A percentile compares a stretch with the other conserved stretches of the same genome.
Conservation (phyloP, 768 basidiomycete species). For the Psilocybe subaeruginosa region DNA sequence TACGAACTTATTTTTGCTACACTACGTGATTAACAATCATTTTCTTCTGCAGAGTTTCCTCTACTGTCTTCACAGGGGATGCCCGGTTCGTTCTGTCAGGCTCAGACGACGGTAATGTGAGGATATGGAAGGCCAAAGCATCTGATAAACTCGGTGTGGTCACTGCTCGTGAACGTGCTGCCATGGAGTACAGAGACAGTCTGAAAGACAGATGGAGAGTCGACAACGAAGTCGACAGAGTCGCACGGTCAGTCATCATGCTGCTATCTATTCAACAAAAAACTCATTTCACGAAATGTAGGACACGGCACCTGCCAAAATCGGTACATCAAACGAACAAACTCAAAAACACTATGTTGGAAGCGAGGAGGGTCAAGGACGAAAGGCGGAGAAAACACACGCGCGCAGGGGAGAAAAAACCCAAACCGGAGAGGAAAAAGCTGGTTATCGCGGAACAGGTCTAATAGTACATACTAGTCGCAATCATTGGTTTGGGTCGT, state of each 20-base stretch:
- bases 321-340: constrained; percentile 87
- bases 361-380: constrained; percentile 87
- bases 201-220: constrained; percentile 89
- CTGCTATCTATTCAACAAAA: not conserved
- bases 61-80: constrained; percentile 86
- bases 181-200: constrained; percentile 90
- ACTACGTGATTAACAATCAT: not conserved
- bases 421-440: constrained; percentile 91
- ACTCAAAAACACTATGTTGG: constrained; percentile 93
- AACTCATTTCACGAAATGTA: constrained; percentile 27
- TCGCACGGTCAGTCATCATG: constrained; percentile 66
- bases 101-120: constrained; percentile 93
- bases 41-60: constrained; percentile 67
- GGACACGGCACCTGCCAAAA: constrained; percentile 84
- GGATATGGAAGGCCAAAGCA: constrained; percentile 94
- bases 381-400: constrained; percentile 91
- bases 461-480: constrained; percentile 26
- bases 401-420: constrained; percentile 82
- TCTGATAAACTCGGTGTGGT: constrained; percentile 91
- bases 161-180: constrained; percentile 87
- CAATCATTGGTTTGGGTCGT: too few species aligned
- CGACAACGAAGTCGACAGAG: constrained; percentile 78
- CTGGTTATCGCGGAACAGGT: constrained; percentile 82
- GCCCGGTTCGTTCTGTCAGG: constrained; percentile 90
- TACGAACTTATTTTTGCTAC: not conserved